Evolutionary conservation across 257 asterid species (phyloP).

Genomic region (Primulina huaijiensis): DNA sequence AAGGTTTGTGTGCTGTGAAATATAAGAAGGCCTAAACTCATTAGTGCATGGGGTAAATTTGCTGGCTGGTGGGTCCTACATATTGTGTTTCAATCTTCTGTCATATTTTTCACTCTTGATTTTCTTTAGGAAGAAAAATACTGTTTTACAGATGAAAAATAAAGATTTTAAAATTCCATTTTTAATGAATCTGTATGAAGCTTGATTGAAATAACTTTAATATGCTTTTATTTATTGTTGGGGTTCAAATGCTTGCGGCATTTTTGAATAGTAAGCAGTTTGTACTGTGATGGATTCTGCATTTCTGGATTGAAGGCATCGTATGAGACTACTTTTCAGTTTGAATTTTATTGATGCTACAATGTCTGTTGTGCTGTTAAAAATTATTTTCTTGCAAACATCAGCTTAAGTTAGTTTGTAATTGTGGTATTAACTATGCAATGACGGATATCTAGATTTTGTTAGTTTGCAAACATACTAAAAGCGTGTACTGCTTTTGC

Average conservation of each 20-base stretch:
- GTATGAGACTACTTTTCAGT: too few species aligned
- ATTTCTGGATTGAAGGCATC: neutral
- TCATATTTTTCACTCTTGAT: neutral
- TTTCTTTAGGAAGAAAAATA: neutral
- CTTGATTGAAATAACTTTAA: too few species aligned
- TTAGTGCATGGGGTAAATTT: constrained; percentile 1
- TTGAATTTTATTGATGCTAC: neutral
- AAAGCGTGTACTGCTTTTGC: constrained; percentile 39
- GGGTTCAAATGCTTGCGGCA: neutral
- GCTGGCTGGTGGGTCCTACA: neutral
- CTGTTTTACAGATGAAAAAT: neutral
- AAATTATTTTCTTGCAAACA: neutral
- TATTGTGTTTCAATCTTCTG: neutral
- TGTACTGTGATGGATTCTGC: neutral
- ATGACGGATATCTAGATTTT: neutral
- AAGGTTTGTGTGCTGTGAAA: neutral
- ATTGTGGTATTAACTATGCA: neutral
- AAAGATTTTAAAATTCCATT: too few species aligned
- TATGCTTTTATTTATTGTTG: neutral
- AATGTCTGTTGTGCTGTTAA: neutral
- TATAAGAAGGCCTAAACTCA: neutral
- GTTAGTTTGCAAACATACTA: neutral
- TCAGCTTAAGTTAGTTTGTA: neutral
- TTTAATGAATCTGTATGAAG: too few species aligned
- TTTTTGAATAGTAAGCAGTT: neutral